Evolutionary conservation across 257 asterid species (phyloP), one percentile per base, ranked within the genome.

Genomic region (Handroanthus guayacan): DNA sequence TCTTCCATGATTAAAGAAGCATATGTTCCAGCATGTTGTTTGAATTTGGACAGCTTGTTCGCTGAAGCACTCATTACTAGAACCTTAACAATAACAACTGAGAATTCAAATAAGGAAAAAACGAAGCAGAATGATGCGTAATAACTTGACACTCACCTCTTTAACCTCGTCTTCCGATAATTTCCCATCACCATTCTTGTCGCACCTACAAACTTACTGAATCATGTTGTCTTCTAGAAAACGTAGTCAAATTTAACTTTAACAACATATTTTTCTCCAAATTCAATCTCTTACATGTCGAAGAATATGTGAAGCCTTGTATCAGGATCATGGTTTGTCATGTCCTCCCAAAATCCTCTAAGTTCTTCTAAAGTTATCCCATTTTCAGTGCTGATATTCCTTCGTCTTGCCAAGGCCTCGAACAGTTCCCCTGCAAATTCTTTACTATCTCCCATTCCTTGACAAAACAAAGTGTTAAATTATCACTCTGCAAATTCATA

Each of bases 1-100:
- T 92, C 98, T 84, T 92, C 98, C 99, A 95, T 95, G 88, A 95
- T 95, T 43, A 89, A 65, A 39, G 96, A 75, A 66, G 99, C 97
- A 76, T 94, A 92, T 1, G 89, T 67, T 0, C 85, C 18, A 16
- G 97, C 99, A 36, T 86, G 84, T 79, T 83, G 82, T 87, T 91
- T 91, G 84, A 95, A 95, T 69, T 81, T 92, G 0, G 93, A 80
- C 78, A 95, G 83, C 83, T 92, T 91, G 81, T 95, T 92, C 13
- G 98, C 96, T 2, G 99, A 91, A 65, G 99, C 99, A 73, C 98
- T 92, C 97, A 91, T 86, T 62, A 92, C 85, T 81, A 95, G 75
- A 85, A 95, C 98, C 99, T 95, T 87, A 74, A 78, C 77, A 67
- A 67, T 62, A 79, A 78, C 5, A 44, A 80, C 9, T 62, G 9